Conservation (phyloP, 75 land plant genomes). For the Pinus tabuliformis region DNA sequence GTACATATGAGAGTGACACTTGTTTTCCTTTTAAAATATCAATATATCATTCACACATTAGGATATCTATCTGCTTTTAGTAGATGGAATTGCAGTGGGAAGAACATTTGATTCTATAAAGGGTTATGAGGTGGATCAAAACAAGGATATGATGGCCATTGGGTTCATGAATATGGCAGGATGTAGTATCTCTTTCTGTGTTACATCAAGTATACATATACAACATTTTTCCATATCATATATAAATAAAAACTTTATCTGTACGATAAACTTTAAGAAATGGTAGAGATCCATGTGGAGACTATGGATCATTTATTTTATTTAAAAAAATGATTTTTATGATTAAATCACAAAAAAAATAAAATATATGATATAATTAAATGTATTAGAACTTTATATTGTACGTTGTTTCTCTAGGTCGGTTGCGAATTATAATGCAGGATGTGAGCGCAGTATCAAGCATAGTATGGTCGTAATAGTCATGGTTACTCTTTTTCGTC, state of each 20-base stretch:
- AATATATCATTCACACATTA: too few relatives aligned
- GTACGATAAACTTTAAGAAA: too few relatives aligned
- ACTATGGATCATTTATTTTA: background rate
- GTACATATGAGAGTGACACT: too few relatives aligned
- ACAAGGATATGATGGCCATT: conserved; percentile 76
- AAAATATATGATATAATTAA: too few relatives aligned
- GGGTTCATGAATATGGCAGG: conserved; percentile 74
- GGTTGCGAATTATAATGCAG: conserved; percentile 43
- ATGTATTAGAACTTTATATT: background rate
- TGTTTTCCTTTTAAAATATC: too few relatives aligned
- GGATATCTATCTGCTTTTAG: background rate
- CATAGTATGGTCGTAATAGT: conserved; percentile 39
- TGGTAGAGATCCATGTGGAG: too few relatives aligned
- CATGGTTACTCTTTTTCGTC: conserved; percentile 22
- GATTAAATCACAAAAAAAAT: too few relatives aligned
- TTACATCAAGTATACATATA: conserved; percentile 17
- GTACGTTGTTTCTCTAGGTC: conserved; percentile 48
- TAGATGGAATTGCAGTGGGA: conserved; percentile 76
- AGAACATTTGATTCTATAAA: conserved; percentile 71
- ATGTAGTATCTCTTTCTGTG: conserved; percentile 62
- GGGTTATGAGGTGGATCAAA: conserved; percentile 76
- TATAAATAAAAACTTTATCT: too few relatives aligned
- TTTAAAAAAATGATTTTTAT: background rate
- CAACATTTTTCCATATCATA: too few relatives aligned
- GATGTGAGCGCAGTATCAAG: conserved; percentile 38